Base-by-base conservation (phyloP, 805 yeast genomes). In the Cyberlindnera nakhonratchasimensis region DNA sequence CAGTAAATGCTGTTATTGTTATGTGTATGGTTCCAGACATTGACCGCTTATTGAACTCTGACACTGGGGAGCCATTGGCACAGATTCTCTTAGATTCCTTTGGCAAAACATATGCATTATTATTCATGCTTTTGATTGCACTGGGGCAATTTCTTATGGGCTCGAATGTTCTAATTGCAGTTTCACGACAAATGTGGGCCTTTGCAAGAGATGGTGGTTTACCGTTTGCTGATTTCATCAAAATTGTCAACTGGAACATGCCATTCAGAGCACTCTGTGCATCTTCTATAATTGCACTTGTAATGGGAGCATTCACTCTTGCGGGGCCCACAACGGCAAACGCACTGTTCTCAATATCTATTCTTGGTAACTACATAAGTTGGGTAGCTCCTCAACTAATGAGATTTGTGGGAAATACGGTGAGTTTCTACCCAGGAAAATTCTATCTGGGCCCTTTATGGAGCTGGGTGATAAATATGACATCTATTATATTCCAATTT, bases 191-290 rank as follows among this genome's bases (percentile, higher is more conserved):
- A 60, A 70, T 79, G 42, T 82, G 83, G 79, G 86, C 87, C 3
- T 80, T 80, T 63, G 81, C 86, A 20, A 74, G 90, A 66, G 90
- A 82, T 60, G 80, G 79, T 46, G 87, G 87, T 24, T 69, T 83
- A 43, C 90, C 90, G 8, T 66, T 80, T 48, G 71, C 82, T 12
- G 62, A 68, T 31, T 66, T 66, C 54, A 70, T 83, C 47, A 77
- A 80, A 50, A 73, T 66, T 33, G 85, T 84, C 33, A 67, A 82
- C 53, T 67, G 73, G 39, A 71, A 59, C 44, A 63, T 75, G 28
- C 91, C 93, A 13, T 60, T 80, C 21, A 70, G 80, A 52, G 88
- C 90, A 2, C 74, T 81, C 32, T 58, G 70, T 19, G 63, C 61
- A 29, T 67, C 71, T 10, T 65, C 73, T 19, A 17, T 57, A 17